Evolutionary conservation across 2,329 filamentous ascomycete genomes (phyloP).

Genomic region (Fusarium odoratissimum): DNA sequence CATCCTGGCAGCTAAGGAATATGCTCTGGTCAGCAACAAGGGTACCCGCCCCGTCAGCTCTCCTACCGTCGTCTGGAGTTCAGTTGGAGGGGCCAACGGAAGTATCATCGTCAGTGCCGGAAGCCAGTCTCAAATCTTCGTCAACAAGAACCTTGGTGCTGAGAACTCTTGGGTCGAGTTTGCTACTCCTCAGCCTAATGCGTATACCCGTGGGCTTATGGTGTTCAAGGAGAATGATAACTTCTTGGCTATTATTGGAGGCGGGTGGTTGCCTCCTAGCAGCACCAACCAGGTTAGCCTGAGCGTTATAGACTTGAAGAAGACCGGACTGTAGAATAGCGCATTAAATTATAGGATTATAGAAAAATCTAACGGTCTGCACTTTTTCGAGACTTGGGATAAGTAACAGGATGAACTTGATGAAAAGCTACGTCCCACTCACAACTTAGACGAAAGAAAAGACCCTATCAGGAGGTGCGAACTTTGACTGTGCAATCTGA

Average conservation of each 20-base stretch:
- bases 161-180: conserved; percentile 52
- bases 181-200: conserved; percentile 49
- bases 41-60: conserved; percentile 53
- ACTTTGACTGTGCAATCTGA: too few species aligned
- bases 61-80: conserved; percentile 59
- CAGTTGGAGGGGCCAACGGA: conserved; percentile 56
- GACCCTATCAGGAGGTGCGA: too few species aligned
- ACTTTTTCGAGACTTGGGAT: background rate
- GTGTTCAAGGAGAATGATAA: conserved; percentile 51
- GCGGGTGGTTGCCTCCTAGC: conserved; percentile 58
- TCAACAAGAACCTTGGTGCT: conserved; percentile 55
- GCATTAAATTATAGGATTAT: background rate
- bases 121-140: conserved; percentile 54
- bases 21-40: conserved; percentile 49
- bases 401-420: background rate
- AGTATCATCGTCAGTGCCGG: conserved; percentile 58
- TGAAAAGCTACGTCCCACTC: background rate
- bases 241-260: conserved; percentile 56
- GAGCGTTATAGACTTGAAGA: conserved; percentile 48
- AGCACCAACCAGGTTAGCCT: conserved; percentile 57
- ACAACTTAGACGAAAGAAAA: too few species aligned
- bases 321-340: conserved; percentile 15
- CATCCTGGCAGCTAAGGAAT: conserved; percentile 47
- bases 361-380: background rate
- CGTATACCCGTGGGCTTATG: conserved; percentile 53